A percentile compares a stretch with the other conserved stretches of the same genome.
phyloP scores from a whole-genome alignment of 164 flowering plant genomes.

The Chimonanthus praecox region DNA sequence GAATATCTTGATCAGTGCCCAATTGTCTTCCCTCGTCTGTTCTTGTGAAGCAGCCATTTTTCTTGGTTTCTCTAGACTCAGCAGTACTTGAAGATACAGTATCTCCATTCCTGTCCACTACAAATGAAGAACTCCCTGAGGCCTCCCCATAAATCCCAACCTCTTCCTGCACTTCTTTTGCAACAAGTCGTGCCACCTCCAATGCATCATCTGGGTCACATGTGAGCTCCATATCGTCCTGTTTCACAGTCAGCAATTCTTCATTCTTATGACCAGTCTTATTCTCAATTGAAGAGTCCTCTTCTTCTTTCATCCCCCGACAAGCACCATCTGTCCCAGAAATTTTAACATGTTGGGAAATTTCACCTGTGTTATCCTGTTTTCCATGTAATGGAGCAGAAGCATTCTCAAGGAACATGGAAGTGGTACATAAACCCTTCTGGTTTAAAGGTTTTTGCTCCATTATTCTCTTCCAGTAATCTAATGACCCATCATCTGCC shows the following conservation, averaged over 20 bases:
- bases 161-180: slow-evolving; percentile 9
- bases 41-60: neutral
- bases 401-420: neutral
- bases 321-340: neutral
- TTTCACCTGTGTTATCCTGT: neutral
- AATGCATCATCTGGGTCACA: slow-evolving; percentile 11
- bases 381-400: neutral
- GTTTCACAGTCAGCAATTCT: neutral
- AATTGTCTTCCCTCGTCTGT: neutral
- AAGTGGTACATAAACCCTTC: neutral
- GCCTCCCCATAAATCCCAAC: slow-evolving; percentile 12
- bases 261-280: slow-evolving; percentile 7
- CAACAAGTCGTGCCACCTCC: slow-evolving; percentile 12
- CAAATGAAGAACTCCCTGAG: slow-evolving; percentile 4
- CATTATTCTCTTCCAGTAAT: slow-evolving; percentile 10
- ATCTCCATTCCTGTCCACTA: slow-evolving; percentile 3
- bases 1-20: neutral
- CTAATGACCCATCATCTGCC: slow-evolving; percentile 5
- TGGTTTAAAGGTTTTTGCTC: slow-evolving; percentile 1
- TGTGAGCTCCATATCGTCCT: slow-evolving; percentile 5
- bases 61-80: slow-evolving; percentile 4
- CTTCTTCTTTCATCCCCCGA: slow-evolving; percentile 1
- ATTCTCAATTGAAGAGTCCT: neutral
- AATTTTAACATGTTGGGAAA: slow-evolving; percentile 8
- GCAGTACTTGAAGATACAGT: slow-evolving; percentile 1